Evolutionary conservation across 1,284 basidiomycete species (phyloP).

Genomic region (Mycena sp.): DNA sequence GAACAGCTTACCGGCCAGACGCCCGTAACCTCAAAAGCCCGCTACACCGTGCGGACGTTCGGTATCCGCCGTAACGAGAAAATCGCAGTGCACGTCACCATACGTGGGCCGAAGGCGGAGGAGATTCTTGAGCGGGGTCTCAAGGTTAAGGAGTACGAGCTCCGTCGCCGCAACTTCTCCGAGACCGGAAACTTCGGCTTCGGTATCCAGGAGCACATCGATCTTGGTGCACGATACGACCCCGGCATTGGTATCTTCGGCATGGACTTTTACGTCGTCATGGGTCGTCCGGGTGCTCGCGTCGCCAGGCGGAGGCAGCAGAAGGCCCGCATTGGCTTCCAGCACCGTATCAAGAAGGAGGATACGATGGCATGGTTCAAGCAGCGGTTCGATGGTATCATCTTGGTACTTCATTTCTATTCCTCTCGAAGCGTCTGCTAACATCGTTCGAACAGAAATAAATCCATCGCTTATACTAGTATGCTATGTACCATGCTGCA

Average conservation of each 20-base stretch:
- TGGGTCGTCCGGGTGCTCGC: constrained; percentile 95
- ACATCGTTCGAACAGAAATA: constrained; percentile 32
- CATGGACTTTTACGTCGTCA: constrained; percentile 98
- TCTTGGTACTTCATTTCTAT: constrained; percentile 65
- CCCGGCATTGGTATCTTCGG: constrained; percentile 97
- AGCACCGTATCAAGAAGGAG: constrained; percentile 91
- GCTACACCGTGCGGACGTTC: constrained; percentile 99
- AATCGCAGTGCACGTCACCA: constrained; percentile 99
- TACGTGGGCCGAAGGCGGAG: constrained; percentile 99
- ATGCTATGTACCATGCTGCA: constrained; percentile 36
- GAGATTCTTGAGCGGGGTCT: constrained; percentile 99
- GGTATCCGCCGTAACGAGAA: constrained; percentile 99
- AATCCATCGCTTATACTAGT: constrained; percentile 25
- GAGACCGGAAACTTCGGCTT: constrained; percentile 99
- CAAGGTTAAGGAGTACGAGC: constrained; percentile 99
- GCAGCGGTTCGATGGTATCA: constrained; percentile 97
- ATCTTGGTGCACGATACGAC: constrained; percentile 98
- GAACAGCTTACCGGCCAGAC: constrained; percentile 99
- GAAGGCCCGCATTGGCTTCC: constrained; percentile 88
- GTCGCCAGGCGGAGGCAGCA: constrained; percentile 94
- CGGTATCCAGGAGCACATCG: constrained; percentile 99
- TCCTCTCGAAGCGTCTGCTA: not conserved
- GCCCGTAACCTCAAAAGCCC: constrained; percentile 98
- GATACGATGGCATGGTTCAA: constrained; percentile 99
- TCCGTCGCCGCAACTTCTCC: constrained; percentile 94